Evolutionary conservation across 345 rosid species (phyloP), one percentile per base, ranked within the genome.

Genomic region (Brassica juncea): DNA sequence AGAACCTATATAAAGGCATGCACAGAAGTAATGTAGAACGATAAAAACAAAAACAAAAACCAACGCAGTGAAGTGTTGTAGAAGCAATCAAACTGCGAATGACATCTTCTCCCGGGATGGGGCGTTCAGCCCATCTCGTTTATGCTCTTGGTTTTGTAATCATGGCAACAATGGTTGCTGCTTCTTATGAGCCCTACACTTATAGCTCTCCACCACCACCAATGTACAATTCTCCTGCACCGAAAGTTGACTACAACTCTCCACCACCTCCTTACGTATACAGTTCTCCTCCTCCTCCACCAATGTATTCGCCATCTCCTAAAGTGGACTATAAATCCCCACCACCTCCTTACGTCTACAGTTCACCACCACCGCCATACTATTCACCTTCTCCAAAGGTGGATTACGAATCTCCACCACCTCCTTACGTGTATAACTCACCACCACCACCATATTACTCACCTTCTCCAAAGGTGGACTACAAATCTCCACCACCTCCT

Each of bases 81-180:
- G 16, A 60, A 77, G 66, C 42, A 70, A 70, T 10, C 70, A 64
- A 25, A 63, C 66, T 37, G 54, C 58, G 34, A 34, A 77, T 77
- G 81, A 71, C 68, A 71, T 71, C 65, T 77, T 77, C 58, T 49
- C 58, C 34, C 32, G 81, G 76, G 81, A 77, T 77, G 76, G 76
- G 81, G 76, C 81, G 71, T 64, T 71, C 76, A 15, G 57, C 81
- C 71, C 71, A 62, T 77, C 81, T 77, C 71, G 70, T 77, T 63
- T 77, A 70, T 27, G 75, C 75, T 25, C 66, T 77, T 77, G 75
- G 81, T 34, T 62, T 77, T 52, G 0, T 54, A 15, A 15, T 70
- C 61, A 77, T 77, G 80, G 75, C 75, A 15, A 49, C 80, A 62
- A 77, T 52, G 70, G 75, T 77, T 70, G 75, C 80, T 31, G 80